Evolutionary conservation across 2,329 filamentous ascomycete genomes (phyloP).

Genomic region (Pestalotiopsis sp.): DNA sequence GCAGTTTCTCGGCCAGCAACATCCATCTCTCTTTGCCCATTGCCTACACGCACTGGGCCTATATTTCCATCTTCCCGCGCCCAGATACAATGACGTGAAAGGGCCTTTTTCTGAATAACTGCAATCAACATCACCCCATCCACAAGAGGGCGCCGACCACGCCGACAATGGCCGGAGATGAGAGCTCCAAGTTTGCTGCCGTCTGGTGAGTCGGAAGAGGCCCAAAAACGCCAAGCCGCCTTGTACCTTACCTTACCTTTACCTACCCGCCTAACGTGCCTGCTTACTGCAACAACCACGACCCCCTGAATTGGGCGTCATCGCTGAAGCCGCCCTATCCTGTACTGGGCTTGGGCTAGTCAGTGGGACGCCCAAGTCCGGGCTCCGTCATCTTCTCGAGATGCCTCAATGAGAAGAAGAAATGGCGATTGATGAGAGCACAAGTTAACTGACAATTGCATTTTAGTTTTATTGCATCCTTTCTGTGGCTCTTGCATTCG

Average conservation of each 20-base stretch:
- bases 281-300: background rate
- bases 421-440: background rate
- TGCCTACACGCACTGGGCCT: background rate
- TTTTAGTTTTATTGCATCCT: slow-evolving; percentile 6
- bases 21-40: background rate
- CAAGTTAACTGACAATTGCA: background rate
- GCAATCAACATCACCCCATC: background rate
- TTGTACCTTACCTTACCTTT: background rate
- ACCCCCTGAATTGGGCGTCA: background rate
- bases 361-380: background rate
- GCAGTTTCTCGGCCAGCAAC: background rate
- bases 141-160: background rate
- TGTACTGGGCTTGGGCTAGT: background rate
- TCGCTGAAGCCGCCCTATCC: background rate
- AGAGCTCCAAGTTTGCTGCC: slow-evolving; percentile 5
- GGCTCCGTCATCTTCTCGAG: background rate
- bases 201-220: background rate
- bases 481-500: slow-evolving; percentile 6
- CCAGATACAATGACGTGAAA: background rate
- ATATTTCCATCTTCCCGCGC: background rate
- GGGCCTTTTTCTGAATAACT: background rate
- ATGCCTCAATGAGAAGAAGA: too few species aligned
- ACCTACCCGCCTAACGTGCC: background rate
- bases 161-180: slow-evolving; percentile 7
- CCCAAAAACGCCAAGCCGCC: background rate